Evolutionary conservation across 2,329 filamentous ascomycete species (phyloP), one percentile per base, ranked within the genome.

Genomic region (Neoascochyta sp.): DNA sequence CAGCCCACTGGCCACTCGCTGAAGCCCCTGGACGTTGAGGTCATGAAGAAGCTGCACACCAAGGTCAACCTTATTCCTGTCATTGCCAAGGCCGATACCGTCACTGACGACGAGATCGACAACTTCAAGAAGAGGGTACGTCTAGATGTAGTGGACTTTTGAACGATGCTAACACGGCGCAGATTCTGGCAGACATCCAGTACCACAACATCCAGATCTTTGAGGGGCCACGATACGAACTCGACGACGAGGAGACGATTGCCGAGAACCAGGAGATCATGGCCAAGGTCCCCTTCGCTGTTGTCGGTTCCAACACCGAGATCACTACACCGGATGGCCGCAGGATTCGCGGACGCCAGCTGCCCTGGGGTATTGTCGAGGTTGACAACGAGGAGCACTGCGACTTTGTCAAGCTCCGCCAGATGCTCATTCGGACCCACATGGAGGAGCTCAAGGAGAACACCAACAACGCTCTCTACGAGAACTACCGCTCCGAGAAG

Each of bases 361-460:
- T 96, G 71, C 92, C 92, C 10, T 98, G 92, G 92, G 92, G 92
- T 71, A 81, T 92, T 55, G 95, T 98, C 50, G 92, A 98, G 71
- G 92, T 98, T 45, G 92, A 98, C 71, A 98, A 98, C 66, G 92
- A 98, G 77, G 92, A 98, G 68, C 92, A 98, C 75, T 98, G 92
- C 63, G 92, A 98, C 71, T 98, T 98, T 52, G 92, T 96, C 70
- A 98, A 98, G 81, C 81, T 98, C 41, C 88, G 92, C 67, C 92
- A 98, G 71, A 98, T 98, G 92, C 81, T 98, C 52, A 96, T 98
- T 73, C 86, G 92, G 66, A 98, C 92, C 34, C 92, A 98, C 78
- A 98, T 98, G 92, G 92, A 98, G 67, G 92, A 98, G 73, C 87
- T 98, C 74, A 98, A 98, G 82, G 92, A 98, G 75, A 87, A 98